These are phyloP conservation scores for Ceratobasidium sp. DNA, from an alignment of 1,284 basidiomycete genomes.

Conservation along the genomic window DNA sequence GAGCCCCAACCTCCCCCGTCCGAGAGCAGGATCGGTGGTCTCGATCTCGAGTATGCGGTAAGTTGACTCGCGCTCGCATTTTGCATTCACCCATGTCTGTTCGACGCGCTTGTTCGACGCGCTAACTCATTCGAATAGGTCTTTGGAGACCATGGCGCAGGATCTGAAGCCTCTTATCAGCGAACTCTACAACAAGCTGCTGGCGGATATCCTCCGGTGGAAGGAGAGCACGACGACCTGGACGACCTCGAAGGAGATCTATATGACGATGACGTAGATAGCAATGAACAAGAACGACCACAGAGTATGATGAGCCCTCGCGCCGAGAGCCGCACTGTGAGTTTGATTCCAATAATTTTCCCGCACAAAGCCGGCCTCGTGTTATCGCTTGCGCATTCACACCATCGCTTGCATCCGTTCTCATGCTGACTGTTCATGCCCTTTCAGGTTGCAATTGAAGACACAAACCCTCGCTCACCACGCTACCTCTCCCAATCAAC, in stretches of 20 bases:
- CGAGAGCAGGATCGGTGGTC: slow-evolving; percentile 13
- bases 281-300: slow-evolving; percentile 37
- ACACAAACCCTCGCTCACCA: slow-evolving; percentile 17
- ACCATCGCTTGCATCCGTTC: neutral
- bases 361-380: neutral
- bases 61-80: neutral
- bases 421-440: neutral
- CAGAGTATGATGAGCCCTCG: slow-evolving; percentile 30
- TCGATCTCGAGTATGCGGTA: slow-evolving; percentile 35
- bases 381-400: neutral
- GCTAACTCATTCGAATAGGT: slow-evolving; percentile 17
- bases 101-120: slow-evolving; percentile 5
- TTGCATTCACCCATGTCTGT: neutral
- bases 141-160: slow-evolving; percentile 30
- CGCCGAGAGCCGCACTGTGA: slow-evolving; percentile 12
- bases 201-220: slow-evolving; percentile 18
- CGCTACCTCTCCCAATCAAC: slow-evolving; percentile 33
- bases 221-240: neutral
- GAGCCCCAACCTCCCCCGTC: neutral
- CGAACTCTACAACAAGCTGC: slow-evolving; percentile 31
- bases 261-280: slow-evolving; percentile 29
- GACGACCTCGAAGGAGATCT: slow-evolving; percentile 4
- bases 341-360: neutral
- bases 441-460: slow-evolving; percentile 22
- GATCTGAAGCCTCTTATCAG: slow-evolving; percentile 32